Evolutionary conservation across 106 monocot species (phyloP), one percentile per base, ranked within the genome.

Genomic region (Platanthera guangdongensis): DNA sequence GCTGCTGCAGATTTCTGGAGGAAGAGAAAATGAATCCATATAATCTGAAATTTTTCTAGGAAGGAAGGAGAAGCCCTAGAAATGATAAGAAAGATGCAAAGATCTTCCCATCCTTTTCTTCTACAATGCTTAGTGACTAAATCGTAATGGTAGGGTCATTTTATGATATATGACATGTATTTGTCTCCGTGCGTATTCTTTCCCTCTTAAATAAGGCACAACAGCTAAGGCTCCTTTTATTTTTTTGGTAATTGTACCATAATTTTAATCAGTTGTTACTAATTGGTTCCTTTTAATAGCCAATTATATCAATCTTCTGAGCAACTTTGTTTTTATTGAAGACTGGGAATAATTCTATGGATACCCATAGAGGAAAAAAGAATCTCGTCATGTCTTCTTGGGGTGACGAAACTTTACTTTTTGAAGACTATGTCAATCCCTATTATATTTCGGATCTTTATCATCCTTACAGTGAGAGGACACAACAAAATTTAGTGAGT

Each of bases 361-460:
- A 88, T 81, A 94, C 88, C 45, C 89, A 72, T 50, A 83, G 94
- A 80, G 97, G 94, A 79, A 99, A 94, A 78, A 94, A 83, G 80
- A 92, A 89, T 83, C 80, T 94, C 77, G 84, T 94, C 64, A 80
- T 99, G 75, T 89, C 97, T 77, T 72, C 89, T 71, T 99, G 91
- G 97, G 97, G 97, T 15, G 97, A 99, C 76, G 97, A 99, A 21
- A 77, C 88, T 65, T 52, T 85, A 53, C 94, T 92, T 45, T 50
- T 51, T 55, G 87, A 88, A 80, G 89, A 79, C 39, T 94, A 99
- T 75, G 63, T 90, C 21, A 99, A 94, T 82, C 97, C 97, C 71
- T 64, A 79, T 84, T 99, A 92, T 78, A 53, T 71, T 68, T 68
- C 81, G 19, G 76, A 77, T 75, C 71, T 21, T 49, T 99, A 92